These are phyloP conservation scores for Cruciata laevipes DNA, from an alignment of 257 asterid species.

Conservation along the genomic window DNA sequence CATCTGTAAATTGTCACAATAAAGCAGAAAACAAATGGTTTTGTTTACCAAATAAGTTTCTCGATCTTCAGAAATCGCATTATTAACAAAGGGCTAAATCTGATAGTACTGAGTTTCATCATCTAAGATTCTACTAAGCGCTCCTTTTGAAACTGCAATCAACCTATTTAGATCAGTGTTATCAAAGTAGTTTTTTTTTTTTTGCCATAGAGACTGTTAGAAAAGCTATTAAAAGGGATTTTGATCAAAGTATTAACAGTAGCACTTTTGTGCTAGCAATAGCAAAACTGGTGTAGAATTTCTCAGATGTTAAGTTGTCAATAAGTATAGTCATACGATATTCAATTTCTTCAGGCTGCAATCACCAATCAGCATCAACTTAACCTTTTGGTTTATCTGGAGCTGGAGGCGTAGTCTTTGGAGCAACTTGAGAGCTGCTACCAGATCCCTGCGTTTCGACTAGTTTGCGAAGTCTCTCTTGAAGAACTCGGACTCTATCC, in stretches of 20 bases:
- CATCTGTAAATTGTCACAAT: too few species aligned
- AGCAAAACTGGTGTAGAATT: not conserved
- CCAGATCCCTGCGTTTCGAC: slow-evolving; percentile 39
- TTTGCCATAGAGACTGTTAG: too few species aligned
- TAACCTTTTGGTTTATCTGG: slow-evolving; percentile 24
- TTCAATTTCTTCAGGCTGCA: not conserved
- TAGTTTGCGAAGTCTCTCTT: slow-evolving; percentile 49
- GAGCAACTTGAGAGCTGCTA: slow-evolving; percentile 20
- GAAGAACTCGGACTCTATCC: slow-evolving; percentile 67
- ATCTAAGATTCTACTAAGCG: too few species aligned
- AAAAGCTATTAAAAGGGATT: not conserved
- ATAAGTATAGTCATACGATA: not conserved
- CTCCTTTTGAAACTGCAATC: not conserved
- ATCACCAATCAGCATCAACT: slow-evolving; percentile 11
- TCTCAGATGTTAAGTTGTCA: not conserved
- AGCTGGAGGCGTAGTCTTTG: slow-evolving; percentile 22
- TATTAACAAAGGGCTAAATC: too few species aligned
- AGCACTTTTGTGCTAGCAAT: not conserved
- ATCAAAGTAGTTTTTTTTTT: too few species aligned
- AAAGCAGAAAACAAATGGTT: too few species aligned
- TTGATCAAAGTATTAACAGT: not conserved
- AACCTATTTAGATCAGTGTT: too few species aligned
- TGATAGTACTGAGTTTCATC: too few species aligned
- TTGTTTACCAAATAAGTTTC: too few species aligned
- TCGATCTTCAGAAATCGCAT: too few species aligned